Conservation (phyloP, 2,329 filamentous ascomycete species). For the Monosporascus sp. region DNA sequence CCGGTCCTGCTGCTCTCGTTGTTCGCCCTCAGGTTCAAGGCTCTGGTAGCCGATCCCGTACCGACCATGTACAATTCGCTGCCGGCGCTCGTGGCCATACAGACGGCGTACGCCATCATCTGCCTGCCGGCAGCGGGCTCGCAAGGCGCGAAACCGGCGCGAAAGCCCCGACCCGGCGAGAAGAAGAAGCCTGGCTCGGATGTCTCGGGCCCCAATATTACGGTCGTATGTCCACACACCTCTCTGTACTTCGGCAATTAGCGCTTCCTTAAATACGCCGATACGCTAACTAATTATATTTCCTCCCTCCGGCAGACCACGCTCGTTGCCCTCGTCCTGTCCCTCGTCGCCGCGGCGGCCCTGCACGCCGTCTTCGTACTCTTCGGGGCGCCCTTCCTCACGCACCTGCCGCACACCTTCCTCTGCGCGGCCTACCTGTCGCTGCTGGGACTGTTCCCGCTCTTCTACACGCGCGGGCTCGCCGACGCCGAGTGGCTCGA, state of each 20-base stretch:
- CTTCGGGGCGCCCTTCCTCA: conserved; percentile 86
- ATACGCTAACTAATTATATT: conserved; percentile 25
- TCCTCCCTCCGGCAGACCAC: conserved; percentile 56
- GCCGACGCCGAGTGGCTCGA: conserved; percentile 66
- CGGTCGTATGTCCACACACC: conserved; percentile 37
- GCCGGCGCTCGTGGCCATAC: conserved; percentile 57
- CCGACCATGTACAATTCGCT: conserved; percentile 56
- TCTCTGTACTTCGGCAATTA: no score
- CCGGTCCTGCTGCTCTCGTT: conserved; percentile 61
- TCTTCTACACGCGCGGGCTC: conserved; percentile 83
- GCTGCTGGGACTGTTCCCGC: conserved; percentile 69
- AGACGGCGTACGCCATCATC: conserved; percentile 56
- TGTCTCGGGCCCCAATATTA: conserved; percentile 36
- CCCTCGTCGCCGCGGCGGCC: conserved; percentile 21
- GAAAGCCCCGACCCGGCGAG: conserved; percentile 49
- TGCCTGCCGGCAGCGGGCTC: conserved; percentile 60
- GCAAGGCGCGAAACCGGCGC: conserved; percentile 32
- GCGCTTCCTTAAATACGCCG: no score
- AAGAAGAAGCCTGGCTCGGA: conserved; percentile 45
- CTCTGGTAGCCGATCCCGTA: conserved; percentile 66
- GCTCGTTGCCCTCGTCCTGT: conserved; percentile 61
- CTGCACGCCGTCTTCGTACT: conserved; percentile 66
- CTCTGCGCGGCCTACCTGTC: conserved; percentile 79
- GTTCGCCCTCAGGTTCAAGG: conserved; percentile 58
- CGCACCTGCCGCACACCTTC: conserved; percentile 71